These are phyloP conservation scores for Venturia nashicola DNA, from an alignment of 2,329 filamentous ascomycete species.

Conservation along the genomic window DNA sequence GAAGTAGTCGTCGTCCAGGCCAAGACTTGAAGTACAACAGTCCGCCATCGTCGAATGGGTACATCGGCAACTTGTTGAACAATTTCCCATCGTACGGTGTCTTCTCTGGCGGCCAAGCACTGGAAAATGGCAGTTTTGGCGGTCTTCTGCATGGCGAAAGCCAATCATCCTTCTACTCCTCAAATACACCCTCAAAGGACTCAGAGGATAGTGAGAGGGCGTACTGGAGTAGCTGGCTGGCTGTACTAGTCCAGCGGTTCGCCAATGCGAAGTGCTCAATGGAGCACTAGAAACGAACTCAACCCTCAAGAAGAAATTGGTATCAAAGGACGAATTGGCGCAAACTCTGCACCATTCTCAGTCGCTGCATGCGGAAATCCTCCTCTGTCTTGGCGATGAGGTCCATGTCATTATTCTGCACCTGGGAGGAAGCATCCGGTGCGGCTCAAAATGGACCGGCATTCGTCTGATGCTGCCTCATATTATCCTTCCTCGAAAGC, in stretches of 20 bases:
- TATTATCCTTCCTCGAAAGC: no score
- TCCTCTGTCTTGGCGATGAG: slow-evolving; percentile 78
- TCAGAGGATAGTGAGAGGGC: no score
- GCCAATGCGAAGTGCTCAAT: no score
- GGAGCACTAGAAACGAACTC: no score
- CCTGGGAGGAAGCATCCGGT: slow-evolving; percentile 45
- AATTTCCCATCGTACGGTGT: not conserved
- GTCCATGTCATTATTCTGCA: slow-evolving; percentile 60
- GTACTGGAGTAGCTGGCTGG: no score
- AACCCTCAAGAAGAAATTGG: slow-evolving; percentile 68
- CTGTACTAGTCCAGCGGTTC: no score
- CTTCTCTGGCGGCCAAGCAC: not conserved
- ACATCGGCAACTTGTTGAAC: not conserved
- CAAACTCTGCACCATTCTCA: slow-evolving; percentile 95
- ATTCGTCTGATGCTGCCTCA: no score
- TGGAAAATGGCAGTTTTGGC: not conserved
- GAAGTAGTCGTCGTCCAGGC: no score
- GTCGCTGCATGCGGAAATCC: slow-evolving; percentile 74
- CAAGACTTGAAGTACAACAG: not conserved
- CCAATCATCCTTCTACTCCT: not conserved
- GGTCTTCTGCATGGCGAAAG: not conserved
- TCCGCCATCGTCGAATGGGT: not conserved
- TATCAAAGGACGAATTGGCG: slow-evolving; percentile 94
- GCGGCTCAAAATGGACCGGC: slow-evolving; percentile 11
- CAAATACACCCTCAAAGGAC: no score